Base-by-base conservation (phyloP, 2,329 filamentous ascomycete genomes). In the Trichocomaceae sp. region DNA sequence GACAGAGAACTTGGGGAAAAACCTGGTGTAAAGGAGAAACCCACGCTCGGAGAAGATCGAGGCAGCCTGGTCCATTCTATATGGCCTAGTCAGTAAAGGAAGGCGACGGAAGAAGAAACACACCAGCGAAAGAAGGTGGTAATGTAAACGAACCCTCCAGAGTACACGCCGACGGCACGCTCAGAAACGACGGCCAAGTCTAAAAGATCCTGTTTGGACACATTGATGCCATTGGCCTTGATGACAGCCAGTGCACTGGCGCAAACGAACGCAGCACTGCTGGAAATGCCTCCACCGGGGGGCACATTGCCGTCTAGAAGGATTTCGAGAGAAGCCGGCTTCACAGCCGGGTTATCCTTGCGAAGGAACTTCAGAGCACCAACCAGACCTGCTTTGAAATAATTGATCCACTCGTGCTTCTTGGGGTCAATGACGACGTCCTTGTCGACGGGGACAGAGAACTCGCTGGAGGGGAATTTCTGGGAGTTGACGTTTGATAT, bases 171-270 rank as follows among this genome's bases (percentile, higher is more conserved):
- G 3, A 97, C 93, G 15, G 88, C 86, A 55, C 93, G 84, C 75
- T 99, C 93, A 46, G 90, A 95, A 37, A 96, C 89, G 62, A 99
- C 92, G 20, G 93, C 91, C 50, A 97, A 79, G 74, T 97, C 91
- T 1, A 92, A 88, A 44, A 99, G 76, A 69, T 93, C 87, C 61
- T 87, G 93, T 80, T 97, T 97, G 71, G 95, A 86, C 23, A 99
- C 84, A 17, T 81, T 73, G 67, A 89, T 83, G 33, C 88, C 87
- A 70, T 96, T 95, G 50, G 91, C 91, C 58, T 84, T 82, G 79
- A 97, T 83, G 33, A 95, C 87, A 7, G 92, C 90, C 60, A 99
- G 77, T 1, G 92, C 90, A 64, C 88, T 93, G 13, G 93, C 85
- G 69, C 87, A 96, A 20, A 95, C 90, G 63, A 99, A 92, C 1